phyloP scores from a whole-genome alignment of 352 stramenopile species.

The Pythium apleroticum region DNA sequence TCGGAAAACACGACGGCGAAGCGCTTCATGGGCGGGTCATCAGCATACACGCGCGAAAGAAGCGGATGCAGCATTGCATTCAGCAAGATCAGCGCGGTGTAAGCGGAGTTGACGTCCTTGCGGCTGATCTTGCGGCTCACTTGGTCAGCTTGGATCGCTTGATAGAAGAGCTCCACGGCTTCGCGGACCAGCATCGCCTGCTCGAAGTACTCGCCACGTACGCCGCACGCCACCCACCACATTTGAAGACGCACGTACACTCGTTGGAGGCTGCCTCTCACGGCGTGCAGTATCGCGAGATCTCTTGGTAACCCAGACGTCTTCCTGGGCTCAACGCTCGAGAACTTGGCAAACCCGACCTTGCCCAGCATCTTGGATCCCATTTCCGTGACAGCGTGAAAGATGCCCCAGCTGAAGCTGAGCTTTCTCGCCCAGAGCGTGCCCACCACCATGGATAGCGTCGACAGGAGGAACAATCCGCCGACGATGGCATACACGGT shows the following conservation, averaged over 20 bases:
- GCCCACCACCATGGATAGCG: background rate
- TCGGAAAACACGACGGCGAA: slow-evolving; percentile 15
- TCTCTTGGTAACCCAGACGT: background rate
- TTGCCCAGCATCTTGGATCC: background rate
- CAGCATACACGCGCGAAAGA: slow-evolving; percentile 2
- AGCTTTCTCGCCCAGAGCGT: background rate
- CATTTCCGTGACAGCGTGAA: background rate
- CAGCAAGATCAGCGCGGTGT: slow-evolving; percentile 5
- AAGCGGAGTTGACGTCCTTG: slow-evolving; percentile 6
- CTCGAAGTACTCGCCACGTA: slow-evolving; percentile 16
- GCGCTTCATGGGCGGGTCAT: slow-evolving; percentile 15
- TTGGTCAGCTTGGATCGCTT: slow-evolving; percentile 13
- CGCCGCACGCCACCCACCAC: slow-evolving; percentile 8
- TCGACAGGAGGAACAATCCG: background rate
- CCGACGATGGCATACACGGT: background rate
- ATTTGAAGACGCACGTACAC: background rate
- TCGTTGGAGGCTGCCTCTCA: background rate
- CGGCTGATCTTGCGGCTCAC: slow-evolving; percentile 12
- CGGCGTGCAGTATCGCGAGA: background rate
- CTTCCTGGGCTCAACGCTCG: background rate
- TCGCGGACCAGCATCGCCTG: slow-evolving; percentile 13
- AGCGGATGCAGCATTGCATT: slow-evolving; percentile 9
- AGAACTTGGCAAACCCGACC: background rate
- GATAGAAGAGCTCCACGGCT: slow-evolving; percentile 12
- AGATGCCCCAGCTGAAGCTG: background rate